Evolutionary conservation across 2,329 filamentous ascomycete species (phyloP).

Genomic region (Sclerotiophoma versabilis): DNA sequence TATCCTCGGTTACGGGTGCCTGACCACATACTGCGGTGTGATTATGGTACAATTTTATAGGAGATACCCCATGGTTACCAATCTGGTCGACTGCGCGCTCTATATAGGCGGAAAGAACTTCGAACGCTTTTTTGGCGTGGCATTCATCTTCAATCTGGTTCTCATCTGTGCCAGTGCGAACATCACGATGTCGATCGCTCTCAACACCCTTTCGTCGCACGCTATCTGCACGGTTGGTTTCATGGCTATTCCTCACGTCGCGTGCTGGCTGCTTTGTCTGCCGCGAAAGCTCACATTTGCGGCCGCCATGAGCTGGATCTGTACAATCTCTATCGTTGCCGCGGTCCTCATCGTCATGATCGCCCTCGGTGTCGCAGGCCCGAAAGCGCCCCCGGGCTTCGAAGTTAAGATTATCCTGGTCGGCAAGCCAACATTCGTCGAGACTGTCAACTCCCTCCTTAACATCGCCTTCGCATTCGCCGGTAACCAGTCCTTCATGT

Average conservation of each 20-base stretch:
- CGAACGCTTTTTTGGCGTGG: slow-evolving; percentile 34
- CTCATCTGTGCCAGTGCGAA: slow-evolving; percentile 41
- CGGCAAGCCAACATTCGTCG: slow-evolving; percentile 37
- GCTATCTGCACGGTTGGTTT: slow-evolving; percentile 70
- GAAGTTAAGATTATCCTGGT: slow-evolving; percentile 32
- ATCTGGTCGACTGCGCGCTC: slow-evolving; percentile 38
- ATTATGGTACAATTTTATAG: slow-evolving; percentile 38
- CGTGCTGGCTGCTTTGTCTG: slow-evolving; percentile 67
- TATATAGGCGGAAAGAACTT: slow-evolving; percentile 38
- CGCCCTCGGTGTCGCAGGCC: slow-evolving; percentile 63
- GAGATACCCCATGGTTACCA: slow-evolving; percentile 38
- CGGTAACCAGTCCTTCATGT: slow-evolving; percentile 72
- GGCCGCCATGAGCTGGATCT: slow-evolving; percentile 66
- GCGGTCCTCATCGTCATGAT: slow-evolving; percentile 74
- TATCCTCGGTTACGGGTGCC: slow-evolving; percentile 35
- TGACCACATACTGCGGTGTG: slow-evolving; percentile 39
- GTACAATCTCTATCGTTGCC: slow-evolving; percentile 63
- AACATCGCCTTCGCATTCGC: slow-evolving; percentile 76
- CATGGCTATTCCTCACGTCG: slow-evolving; percentile 64
- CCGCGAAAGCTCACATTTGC: slow-evolving; percentile 68
- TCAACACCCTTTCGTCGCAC: slow-evolving; percentile 68
- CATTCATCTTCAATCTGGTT: slow-evolving; percentile 36
- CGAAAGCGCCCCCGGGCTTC: slow-evolving; percentile 44
- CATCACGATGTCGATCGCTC: slow-evolving; percentile 61
- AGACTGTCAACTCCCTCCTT: slow-evolving; percentile 37